Evolutionary conservation across 257 asterid species (phyloP), one percentile per base, ranked within the genome.

Genomic region (Solanum gandarillasii): DNA sequence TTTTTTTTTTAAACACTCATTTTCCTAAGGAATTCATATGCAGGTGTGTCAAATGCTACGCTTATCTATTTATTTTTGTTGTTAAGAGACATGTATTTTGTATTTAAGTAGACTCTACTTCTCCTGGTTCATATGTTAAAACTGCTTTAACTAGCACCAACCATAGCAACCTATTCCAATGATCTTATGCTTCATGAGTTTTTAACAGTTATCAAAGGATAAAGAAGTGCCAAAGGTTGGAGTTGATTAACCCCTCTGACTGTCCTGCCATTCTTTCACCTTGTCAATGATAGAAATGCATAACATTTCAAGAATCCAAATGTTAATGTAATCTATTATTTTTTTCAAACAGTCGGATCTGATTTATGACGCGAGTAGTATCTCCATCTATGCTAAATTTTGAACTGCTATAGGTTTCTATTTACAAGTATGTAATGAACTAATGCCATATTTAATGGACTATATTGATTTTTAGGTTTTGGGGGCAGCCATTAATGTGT

Each of bases 401-500:
- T 48, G 38, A 46, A 48, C 70, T 82, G 70, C 41, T 48, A 36
- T 74, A 74, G 48, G 83, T 74, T 36, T 82, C 71, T 82, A 29
- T 18, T 48, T 82, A 48, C 43, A 29, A 48, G 71, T 48, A 48
- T 48, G 21, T 82, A 11, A 20, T 48, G 71, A 82, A 29, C 86
- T 48, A 52, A 82, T 48, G 86, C 20, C 29, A 14, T 29, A 82
- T 48, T 82, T 82, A 48, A 82, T 31, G 31, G 29, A 82, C 27
- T 52, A 2, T 29, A 78, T 87, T 81, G 86, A 85, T 84, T 79
- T 90, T 83, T 92, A 95, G 98, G 99, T 97, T 88, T 90, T 95
- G 93, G 99, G 99, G 84, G 98, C 99, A 88, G 98, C 99, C 85
- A 95, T 97, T 39, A 97, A 95, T 88, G 99, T 95, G 73, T 97